phyloP scores from a whole-genome alignment of 2,329 filamentous ascomycete species.

The Fusarium sp. region DNA sequence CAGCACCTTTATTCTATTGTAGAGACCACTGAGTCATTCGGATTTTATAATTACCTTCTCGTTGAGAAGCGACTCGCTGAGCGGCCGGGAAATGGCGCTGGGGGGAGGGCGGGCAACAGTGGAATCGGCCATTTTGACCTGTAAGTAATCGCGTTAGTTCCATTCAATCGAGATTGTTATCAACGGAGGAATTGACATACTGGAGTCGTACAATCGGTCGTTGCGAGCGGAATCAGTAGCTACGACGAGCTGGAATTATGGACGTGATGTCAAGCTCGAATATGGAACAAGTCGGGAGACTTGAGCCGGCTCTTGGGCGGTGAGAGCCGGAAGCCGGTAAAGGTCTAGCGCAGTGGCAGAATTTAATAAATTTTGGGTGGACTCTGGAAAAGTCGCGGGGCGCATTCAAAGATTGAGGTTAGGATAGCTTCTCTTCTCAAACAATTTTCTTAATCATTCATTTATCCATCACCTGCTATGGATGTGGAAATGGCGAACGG shows the following conservation, averaged over 20 bases:
- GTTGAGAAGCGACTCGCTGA: conserved; percentile 98
- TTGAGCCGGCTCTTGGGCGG: conserved; percentile 59
- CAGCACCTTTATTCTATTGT: conserved; percentile 18
- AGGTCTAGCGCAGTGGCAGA: conserved; percentile 57
- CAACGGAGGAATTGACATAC: conserved; percentile 44
- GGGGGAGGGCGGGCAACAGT: conserved; percentile 62
- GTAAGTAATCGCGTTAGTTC: conserved; percentile 38
- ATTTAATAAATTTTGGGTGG: conserved; percentile 60
- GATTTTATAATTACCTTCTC: conserved; percentile 81
- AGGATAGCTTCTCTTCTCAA: conserved; percentile 34
- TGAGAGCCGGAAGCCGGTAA: conserved; percentile 50
- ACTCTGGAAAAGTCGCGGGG: conserved; percentile 46
- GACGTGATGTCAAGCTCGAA: conserved; percentile 55
- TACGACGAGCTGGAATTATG: conserved; percentile 49
- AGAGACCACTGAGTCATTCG: background rate
- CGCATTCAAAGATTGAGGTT: conserved; percentile 39
- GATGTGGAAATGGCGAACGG: conserved; percentile 43
- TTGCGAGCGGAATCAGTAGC: conserved; percentile 46
- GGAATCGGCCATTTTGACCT: conserved; percentile 68
- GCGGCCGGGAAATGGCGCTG: conserved; percentile 80
- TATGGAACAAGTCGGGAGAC: conserved; percentile 55
- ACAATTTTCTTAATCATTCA: conserved; percentile 18
- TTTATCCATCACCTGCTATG: conserved; percentile 31
- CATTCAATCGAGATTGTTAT: conserved; percentile 12
- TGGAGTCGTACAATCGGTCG: conserved; percentile 41